phyloP scores from a whole-genome alignment of 2,329 filamentous ascomycete genomes.

The Saccharata proteae region DNA sequence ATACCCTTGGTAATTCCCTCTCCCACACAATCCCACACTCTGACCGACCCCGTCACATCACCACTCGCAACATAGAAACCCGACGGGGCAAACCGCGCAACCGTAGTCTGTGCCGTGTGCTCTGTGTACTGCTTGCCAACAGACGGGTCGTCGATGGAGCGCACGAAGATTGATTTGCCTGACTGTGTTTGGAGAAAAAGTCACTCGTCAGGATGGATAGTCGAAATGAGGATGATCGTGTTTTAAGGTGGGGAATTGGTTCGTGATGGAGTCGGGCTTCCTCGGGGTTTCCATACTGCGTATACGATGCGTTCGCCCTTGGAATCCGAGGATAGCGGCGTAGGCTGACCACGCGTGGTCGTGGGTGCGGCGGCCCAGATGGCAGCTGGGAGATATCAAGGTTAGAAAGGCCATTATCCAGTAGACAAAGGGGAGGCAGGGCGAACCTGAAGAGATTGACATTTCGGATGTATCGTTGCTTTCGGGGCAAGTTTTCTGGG shows the following conservation, averaged over 20 bases:
- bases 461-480: constrained; percentile 1
- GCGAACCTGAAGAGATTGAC: constrained; percentile 2
- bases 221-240: not conserved
- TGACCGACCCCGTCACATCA: constrained; percentile 71
- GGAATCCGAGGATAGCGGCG: constrained; percentile 73
- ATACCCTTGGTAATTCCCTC: constrained; percentile 72
- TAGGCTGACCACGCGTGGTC: constrained; percentile 76
- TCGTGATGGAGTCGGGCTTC: not conserved
- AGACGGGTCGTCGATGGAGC: constrained; percentile 82
- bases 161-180: constrained; percentile 92
- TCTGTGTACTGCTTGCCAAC: constrained; percentile 81
- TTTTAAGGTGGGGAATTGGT: not conserved
- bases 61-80: constrained; percentile 93
- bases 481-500: no score
- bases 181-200: constrained; percentile 49
- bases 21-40: constrained; percentile 82
- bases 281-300: constrained; percentile 48
- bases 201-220: constrained; percentile 6
- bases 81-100: constrained; percentile 86
- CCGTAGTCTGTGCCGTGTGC: constrained; percentile 78
- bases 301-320: constrained; percentile 91
- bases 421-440: not conserved
- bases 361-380: constrained; percentile 79
- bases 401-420: not conserved
- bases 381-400: constrained; percentile 42